phyloP scores from a whole-genome alignment of 306 rosid species.

The Cajanus cajan region DNA sequence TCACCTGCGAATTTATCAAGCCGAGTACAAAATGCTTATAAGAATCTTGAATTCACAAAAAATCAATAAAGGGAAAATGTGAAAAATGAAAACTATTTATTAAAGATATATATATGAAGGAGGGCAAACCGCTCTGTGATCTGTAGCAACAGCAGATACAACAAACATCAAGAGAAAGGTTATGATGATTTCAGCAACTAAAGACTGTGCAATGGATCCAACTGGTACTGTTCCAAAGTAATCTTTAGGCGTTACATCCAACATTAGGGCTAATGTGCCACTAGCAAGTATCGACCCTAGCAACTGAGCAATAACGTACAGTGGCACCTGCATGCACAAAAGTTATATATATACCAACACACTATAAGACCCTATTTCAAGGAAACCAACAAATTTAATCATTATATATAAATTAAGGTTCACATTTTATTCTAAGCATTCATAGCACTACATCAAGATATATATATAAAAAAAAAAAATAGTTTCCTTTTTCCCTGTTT shows the following conservation, averaged over 20 bases:
- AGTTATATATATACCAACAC: not conserved
- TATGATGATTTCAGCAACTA: conserved; percentile 51
- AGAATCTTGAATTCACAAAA: not conserved
- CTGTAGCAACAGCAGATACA: conserved; percentile 45
- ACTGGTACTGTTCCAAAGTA: conserved; percentile 51
- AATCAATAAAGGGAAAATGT: not conserved
- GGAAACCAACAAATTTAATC: not conserved
- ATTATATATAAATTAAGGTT: not conserved
- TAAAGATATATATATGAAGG: not conserved
- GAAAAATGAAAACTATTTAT: not conserved
- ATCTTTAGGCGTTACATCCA: conserved; percentile 22
- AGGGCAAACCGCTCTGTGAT: conserved; percentile 49
- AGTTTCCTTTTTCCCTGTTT: no score
- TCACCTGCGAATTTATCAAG: conserved; percentile 42
- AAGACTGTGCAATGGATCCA: conserved; percentile 42
- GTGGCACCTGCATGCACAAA: conserved; percentile 35
- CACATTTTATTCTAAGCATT: not conserved
- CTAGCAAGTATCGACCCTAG: conserved; percentile 34
- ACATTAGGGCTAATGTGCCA: conserved; percentile 25
- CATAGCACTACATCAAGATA: not conserved
- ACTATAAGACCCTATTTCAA: no score
- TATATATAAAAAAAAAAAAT: no score
- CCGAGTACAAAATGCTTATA: not conserved
- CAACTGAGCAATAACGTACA: conserved; percentile 47
- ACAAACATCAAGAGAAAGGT: conserved; percentile 58